phyloP scores from a whole-genome alignment of 495 filamentous ascomycete species.

The Aspergillus biplanus region DNA sequence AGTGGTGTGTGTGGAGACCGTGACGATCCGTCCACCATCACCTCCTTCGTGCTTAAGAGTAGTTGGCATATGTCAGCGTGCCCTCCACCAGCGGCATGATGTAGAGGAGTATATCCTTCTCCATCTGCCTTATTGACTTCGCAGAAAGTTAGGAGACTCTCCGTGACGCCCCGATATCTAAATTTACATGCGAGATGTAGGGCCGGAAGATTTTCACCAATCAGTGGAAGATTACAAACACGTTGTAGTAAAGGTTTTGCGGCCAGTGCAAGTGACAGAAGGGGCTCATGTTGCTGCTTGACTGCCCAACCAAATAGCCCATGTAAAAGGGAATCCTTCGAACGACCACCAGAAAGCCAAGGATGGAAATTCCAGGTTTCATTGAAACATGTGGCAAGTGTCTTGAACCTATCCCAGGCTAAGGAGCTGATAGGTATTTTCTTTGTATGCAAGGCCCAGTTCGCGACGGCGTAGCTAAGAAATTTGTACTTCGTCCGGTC shows the following conservation, averaged over 20 bases:
- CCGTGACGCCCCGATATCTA: conserved; percentile 15
- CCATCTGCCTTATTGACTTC: neutral
- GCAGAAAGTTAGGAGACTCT: neutral
- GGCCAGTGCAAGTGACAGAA: conserved; percentile 20
- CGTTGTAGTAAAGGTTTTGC: neutral
- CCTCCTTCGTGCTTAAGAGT: too few relatives aligned
- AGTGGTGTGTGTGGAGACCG: too few relatives aligned
- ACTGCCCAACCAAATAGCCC: conserved; percentile 32
- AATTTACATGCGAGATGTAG: conserved; percentile 25
- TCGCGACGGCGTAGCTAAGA: conserved; percentile 17
- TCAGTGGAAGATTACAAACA: conserved; percentile 24
- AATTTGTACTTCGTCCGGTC: conserved; percentile 21
- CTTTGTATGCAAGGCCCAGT: conserved; percentile 22
- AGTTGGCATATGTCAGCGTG: too few relatives aligned
- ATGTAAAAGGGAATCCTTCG: conserved; percentile 26
- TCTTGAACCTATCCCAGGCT: conserved; percentile 22
- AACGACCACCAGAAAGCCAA: conserved; percentile 28
- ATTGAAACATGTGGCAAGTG: conserved; percentile 24
- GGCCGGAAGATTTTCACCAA: conserved; percentile 24
- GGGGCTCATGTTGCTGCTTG: conserved; percentile 24
- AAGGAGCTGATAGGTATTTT: conserved; percentile 11
- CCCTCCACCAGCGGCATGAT: too few relatives aligned
- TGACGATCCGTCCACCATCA: too few relatives aligned
- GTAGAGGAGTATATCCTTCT: conserved; percentile 6
- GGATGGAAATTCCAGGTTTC: conserved; percentile 33